Conservation (phyloP, 495 filamentous ascomycete species). For the Aspergillus nidulans region DNA sequence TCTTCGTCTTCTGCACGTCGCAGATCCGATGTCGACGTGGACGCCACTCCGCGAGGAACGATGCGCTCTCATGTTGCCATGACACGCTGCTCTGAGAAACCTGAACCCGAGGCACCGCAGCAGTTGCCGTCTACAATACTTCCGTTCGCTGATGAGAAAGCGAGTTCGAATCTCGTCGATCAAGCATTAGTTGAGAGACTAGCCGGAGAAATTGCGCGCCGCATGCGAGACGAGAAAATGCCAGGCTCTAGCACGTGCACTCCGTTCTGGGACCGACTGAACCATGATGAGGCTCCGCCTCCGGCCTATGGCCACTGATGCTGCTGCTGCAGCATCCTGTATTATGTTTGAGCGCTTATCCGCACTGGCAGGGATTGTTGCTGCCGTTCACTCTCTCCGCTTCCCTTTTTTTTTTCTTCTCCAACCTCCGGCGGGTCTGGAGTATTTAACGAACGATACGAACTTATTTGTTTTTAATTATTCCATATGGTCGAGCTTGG, state of each 20-base stretch:
- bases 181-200: slow-evolving; percentile 89
- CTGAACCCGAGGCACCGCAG: slow-evolving; percentile 28
- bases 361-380: neutral
- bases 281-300: slow-evolving; percentile 39
- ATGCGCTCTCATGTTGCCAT: slow-evolving; percentile 16
- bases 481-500: slow-evolving; percentile 14
- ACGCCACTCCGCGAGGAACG: slow-evolving; percentile 35
- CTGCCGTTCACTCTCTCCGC: slow-evolving; percentile 2
- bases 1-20: slow-evolving; percentile 25
- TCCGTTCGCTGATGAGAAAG: slow-evolving; percentile 30
- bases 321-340: neutral
- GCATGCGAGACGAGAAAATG: slow-evolving; percentile 70
- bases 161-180: slow-evolving; percentile 59
- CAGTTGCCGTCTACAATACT: slow-evolving; percentile 35
- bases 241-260: slow-evolving; percentile 30
- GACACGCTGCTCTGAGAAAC: slow-evolving; percentile 24
- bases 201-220: slow-evolving; percentile 81
- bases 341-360: slow-evolving; percentile 4
- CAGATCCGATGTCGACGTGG: slow-evolving; percentile 26
- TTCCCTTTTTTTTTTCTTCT: slow-evolving; percentile 10
- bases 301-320: slow-evolving; percentile 44
- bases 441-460: slow-evolving; percentile 34
- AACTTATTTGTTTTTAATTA: slow-evolving; percentile 19
- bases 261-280: slow-evolving; percentile 36
- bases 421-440: slow-evolving; percentile 25